A percentile compares a stretch with the other conserved stretches of the same genome.
phyloP scores from a whole-genome alignment of 106 monocot genomes.

The Acorus gramineus region DNA sequence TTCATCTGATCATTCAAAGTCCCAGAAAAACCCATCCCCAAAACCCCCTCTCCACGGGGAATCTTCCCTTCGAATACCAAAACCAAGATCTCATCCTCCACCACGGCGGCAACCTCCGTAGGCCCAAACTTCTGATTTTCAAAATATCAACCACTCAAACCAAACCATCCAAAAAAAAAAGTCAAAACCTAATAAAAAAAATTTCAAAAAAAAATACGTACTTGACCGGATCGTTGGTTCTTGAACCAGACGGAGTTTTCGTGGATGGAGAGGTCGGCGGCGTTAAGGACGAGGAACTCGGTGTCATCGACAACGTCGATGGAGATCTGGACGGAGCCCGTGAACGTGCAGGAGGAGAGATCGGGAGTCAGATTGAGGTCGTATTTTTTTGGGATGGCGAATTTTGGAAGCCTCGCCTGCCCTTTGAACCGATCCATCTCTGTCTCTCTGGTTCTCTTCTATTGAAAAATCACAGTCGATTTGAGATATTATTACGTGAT shows the following conservation, averaged over 20 bases:
- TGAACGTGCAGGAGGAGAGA: slow-evolving; percentile 55
- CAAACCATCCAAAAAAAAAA: not conserved
- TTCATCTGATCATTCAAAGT: slow-evolving; percentile 82
- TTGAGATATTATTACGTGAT: too few species aligned
- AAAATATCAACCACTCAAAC: not conserved
- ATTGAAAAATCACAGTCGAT: too few species aligned
- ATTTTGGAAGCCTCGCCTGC: slow-evolving; percentile 58
- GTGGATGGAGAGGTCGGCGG: slow-evolving; percentile 55
- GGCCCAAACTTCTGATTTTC: slow-evolving; percentile 38
- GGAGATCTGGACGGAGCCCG: slow-evolving; percentile 47
- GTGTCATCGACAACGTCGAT: slow-evolving; percentile 52
- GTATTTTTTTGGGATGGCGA: slow-evolving; percentile 59
- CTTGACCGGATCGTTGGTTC: slow-evolving; percentile 12
- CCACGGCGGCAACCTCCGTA: slow-evolving; percentile 23
- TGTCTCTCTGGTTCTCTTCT: slow-evolving; percentile 9
- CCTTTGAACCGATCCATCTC: slow-evolving; percentile 48
- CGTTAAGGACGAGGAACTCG: slow-evolving; percentile 77
- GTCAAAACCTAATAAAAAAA: not conserved
- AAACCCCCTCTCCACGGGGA: slow-evolving; percentile 46
- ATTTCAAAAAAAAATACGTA: not conserved
- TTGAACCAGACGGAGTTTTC: slow-evolving; percentile 38
- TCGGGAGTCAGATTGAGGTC: slow-evolving; percentile 61
- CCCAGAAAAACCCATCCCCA: slow-evolving; percentile 55
- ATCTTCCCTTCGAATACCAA: slow-evolving; percentile 39
- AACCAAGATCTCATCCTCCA: slow-evolving; percentile 74